phyloP scores from a whole-genome alignment of 371 early-diverging fungal species.

The Coemansia sp. region DNA sequence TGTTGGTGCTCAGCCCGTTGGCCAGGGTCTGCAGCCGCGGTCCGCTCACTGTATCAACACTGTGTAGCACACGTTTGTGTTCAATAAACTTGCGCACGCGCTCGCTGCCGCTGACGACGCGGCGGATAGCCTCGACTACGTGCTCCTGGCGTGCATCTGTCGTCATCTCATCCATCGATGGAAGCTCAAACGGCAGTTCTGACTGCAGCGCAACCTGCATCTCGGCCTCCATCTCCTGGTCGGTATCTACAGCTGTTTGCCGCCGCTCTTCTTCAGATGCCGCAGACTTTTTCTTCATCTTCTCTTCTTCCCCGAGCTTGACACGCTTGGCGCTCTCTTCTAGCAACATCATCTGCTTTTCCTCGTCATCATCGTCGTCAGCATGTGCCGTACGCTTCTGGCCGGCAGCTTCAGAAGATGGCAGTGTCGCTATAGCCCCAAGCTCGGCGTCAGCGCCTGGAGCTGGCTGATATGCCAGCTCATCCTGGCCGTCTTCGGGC shows the following conservation, averaged over 20 bases:
- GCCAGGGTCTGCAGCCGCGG: slow-evolving; percentile 1
- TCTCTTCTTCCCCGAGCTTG: slow-evolving; percentile 25
- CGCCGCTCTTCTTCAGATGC: not conserved
- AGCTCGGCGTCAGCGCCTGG: slow-evolving; percentile 8
- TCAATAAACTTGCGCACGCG: slow-evolving; percentile 20
- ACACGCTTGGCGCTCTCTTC: slow-evolving; percentile 49
- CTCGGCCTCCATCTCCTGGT: slow-evolving; percentile 33
- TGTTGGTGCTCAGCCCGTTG: slow-evolving; percentile 39
- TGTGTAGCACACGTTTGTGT: slow-evolving; percentile 12
- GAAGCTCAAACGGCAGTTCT: slow-evolving; percentile 16
- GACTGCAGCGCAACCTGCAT: slow-evolving; percentile 11
- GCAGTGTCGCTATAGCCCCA: not conserved
- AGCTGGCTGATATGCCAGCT: slow-evolving; percentile 25
- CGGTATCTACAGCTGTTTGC: slow-evolving; percentile 7
- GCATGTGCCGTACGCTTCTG: slow-evolving; percentile 15
- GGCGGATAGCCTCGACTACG: slow-evolving; percentile 23
- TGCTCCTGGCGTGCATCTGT: slow-evolving; percentile 10
- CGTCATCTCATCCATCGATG: slow-evolving; percentile 8
- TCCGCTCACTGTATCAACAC: not conserved
- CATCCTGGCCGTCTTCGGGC: slow-evolving; percentile 14
- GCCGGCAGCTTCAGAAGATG: not conserved
- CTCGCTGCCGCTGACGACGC: slow-evolving; percentile 15
- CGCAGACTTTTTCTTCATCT: not conserved
- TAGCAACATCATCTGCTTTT: slow-evolving; percentile 37
- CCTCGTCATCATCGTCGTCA: slow-evolving; percentile 42